Conservation (phyloP, 2,329 filamentous ascomycete species). For the Huntiella bhutanensis region DNA sequence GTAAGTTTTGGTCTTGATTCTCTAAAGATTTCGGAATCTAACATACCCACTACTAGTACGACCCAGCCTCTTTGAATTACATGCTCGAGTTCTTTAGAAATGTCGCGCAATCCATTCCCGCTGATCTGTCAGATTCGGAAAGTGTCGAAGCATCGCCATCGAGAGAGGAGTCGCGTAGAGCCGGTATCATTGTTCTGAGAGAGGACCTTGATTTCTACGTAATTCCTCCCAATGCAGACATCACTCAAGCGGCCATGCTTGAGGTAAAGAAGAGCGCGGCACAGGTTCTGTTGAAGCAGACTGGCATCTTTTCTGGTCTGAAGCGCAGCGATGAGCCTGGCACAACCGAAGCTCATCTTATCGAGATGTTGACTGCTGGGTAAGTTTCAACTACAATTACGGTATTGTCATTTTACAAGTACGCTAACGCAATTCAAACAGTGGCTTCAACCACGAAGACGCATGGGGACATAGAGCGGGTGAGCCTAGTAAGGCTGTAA, state of each 20-base stretch:
- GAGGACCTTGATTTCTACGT: constrained; percentile 97
- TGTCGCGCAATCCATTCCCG: constrained; percentile 86
- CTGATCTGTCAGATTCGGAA: constrained; percentile 9
- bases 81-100: constrained; percentile 98
- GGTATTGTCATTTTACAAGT: not conserved
- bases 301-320: constrained; percentile 89
- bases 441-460: constrained; percentile 92
- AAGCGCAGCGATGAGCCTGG: constrained; percentile 90
- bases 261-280: constrained; percentile 88
- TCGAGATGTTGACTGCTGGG: constrained; percentile 98
- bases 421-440: constrained; percentile 21
- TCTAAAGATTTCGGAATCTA: not conserved
- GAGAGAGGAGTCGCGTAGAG: constrained; percentile 67
- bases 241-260: constrained; percentile 79
- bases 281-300: constrained; percentile 66
- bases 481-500: constrained; percentile 94
- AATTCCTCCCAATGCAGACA: constrained; percentile 71
- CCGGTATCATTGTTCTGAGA: constrained; percentile 88
- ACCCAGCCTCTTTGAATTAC: constrained; percentile 88
- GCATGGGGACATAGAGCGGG: constrained; percentile 91
- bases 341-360: constrained; percentile 92
- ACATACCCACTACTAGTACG: constrained; percentile 47
- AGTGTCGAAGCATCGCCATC: constrained; percentile 52
- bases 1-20: constrained; percentile 37
- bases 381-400: constrained; percentile 27